These are phyloP conservation scores for Gymnopus androsaceus DNA, from an alignment of 1,284 basidiomycete species.

Conservation along the genomic window DNA sequence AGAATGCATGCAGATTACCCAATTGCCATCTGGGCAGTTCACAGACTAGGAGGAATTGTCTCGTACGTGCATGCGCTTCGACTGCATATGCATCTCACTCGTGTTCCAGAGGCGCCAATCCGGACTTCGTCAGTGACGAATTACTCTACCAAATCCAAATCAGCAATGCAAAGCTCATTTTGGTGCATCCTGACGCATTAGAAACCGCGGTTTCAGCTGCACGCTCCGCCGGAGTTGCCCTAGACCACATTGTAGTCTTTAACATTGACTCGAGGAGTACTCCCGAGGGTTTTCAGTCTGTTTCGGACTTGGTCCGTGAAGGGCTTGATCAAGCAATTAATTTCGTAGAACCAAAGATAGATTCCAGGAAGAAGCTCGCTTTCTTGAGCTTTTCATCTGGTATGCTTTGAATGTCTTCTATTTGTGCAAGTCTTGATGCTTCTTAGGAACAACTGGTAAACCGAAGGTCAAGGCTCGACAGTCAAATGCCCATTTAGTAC, in stretches of 20 bases:
- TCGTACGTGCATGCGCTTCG: conserved; percentile 41
- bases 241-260: conserved; percentile 52
- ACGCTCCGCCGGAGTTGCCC: conserved; percentile 49
- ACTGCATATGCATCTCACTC: conserved; percentile 3
- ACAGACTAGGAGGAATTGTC: conserved; percentile 68
- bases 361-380: conserved; percentile 51
- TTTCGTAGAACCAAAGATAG: conserved; percentile 43
- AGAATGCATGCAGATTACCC: conserved; percentile 58
- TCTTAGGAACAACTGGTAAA: conserved; percentile 45
- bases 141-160: conserved; percentile 58
- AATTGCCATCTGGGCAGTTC: conserved; percentile 67
- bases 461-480: conserved; percentile 34
- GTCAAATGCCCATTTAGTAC: background rate
- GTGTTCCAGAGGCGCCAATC: conserved; percentile 51
- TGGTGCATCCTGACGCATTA: conserved; percentile 57
- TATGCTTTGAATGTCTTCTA: background rate
- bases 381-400: conserved; percentile 76
- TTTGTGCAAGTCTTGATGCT: background rate
- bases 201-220: conserved; percentile 58
- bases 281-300: conserved; percentile 18
- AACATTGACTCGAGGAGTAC: conserved; percentile 7
- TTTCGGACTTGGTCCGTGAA: conserved; percentile 38
- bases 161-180: conserved; percentile 53
- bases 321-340: conserved; percentile 31
- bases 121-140: conserved; percentile 65